Base-by-base conservation (phyloP, 2,329 filamentous ascomycete species). In the Teratosphaeria destructans region DNA sequence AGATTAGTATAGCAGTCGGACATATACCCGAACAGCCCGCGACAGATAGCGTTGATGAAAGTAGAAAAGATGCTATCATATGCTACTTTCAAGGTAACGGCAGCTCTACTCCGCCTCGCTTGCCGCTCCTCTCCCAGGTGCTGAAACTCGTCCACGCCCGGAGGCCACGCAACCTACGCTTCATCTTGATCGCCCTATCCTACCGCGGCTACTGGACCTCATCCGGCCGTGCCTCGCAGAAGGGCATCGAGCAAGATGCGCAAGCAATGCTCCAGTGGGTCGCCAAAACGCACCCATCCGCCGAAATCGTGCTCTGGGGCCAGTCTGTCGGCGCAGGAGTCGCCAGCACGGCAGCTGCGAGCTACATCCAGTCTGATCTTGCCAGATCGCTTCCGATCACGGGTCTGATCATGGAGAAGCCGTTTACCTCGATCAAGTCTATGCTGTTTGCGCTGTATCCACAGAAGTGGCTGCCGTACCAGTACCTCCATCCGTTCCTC, bases 161-260 rank as follows among this genome's bases (percentile, higher is more conserved):
- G 49, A 29, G 52, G 61, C 55, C 61, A 8, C 52, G 62, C 8
- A 54, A 64, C 1, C 47, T 62, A 11, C 57, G 64, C 2, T 74
- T 72, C 70, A 74, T 73, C 1, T 61, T 82, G 3, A 72, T 78
- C 1, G 78, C 78, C 4, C 66, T 82, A 6, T 82, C 81, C 5
- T 83, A 90, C 69, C 83, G 88, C 52, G 87, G 88, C 11, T 93
- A 87, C 70, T 93, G 89, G 89, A 90, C 80, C 11, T 92, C 88
- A 1, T 79, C 82, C 35, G 89, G 90, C 19, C 79, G 85, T 3
- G 83, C 88, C 7, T 86, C 84, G 2, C 87, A 92, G 68, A 75
- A 73, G 43, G 89, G 88, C 1, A 87, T 93, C 63, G 81, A 87
- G 65, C 73, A 79, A 19, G 89, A 93, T 70, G 82, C 86, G 1